A percentile compares a stretch with the other conserved stretches of the same genome.
Evolutionary conservation across 2,329 filamentous ascomycete genomes (phyloP).

Genomic region (Pseudogymnoascus sp.): DNA sequence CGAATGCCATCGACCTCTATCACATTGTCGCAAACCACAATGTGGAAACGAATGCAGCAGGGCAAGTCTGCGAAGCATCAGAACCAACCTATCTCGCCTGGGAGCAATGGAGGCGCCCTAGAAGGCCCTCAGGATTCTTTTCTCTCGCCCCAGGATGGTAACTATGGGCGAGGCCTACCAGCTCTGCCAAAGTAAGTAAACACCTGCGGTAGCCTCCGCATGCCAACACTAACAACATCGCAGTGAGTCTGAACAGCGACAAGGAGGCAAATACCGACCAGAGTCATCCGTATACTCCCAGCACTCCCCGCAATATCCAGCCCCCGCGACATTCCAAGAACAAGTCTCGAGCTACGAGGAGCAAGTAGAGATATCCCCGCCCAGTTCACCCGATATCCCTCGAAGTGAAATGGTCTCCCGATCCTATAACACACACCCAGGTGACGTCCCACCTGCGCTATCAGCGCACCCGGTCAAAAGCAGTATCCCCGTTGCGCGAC

Average conservation of each 20-base stretch:
- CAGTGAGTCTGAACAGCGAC: slow-evolving; percentile 17
- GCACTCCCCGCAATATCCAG: slow-evolving; percentile 35
- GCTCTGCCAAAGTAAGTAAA: slow-evolving; percentile 33
- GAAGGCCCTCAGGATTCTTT: background rate
- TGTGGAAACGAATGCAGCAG: slow-evolving; percentile 48
- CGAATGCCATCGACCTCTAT: slow-evolving; percentile 10
- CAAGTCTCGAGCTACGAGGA: slow-evolving; percentile 13
- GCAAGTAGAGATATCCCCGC: slow-evolving; percentile 35
- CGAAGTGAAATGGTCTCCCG: background rate
- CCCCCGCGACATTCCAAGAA: slow-evolving; percentile 14
- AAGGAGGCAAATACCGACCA: slow-evolving; percentile 36
- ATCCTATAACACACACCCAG: background rate
- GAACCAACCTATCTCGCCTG: background rate
- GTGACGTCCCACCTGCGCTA: background rate
- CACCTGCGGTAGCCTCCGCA: too few relatives aligned
- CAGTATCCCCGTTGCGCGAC: slow-evolving; percentile 27
- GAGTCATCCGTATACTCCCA: slow-evolving; percentile 57
- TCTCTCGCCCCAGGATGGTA: background rate
- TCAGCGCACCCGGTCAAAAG: slow-evolving; percentile 17
- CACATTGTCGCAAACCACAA: slow-evolving; percentile 25
- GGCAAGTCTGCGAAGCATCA: background rate
- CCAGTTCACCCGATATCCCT: slow-evolving; percentile 33
- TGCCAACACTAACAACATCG: background rate
- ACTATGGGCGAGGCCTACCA: slow-evolving; percentile 27
- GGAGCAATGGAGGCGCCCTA: background rate